phyloP scores from a whole-genome alignment of 768 basidiomycete genomes.

The Russula virescens region DNA sequence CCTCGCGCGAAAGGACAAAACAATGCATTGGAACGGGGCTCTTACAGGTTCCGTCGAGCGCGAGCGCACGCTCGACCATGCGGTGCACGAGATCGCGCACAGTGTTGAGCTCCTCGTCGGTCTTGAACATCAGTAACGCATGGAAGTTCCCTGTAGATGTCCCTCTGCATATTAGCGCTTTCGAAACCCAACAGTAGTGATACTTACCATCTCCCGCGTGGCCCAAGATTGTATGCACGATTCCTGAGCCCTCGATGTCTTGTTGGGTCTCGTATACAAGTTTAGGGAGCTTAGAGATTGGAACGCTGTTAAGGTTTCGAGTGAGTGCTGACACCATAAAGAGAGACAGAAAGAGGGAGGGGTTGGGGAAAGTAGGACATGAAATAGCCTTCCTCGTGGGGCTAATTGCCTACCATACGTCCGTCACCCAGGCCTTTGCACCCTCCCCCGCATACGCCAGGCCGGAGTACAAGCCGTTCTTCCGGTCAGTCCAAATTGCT shows the following conservation, averaged over 20 bases:
- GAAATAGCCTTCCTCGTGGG: too few relatives aligned
- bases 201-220: slow-evolving; percentile 69
- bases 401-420: slow-evolving; percentile 54
- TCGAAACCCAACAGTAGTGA: neutral
- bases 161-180: neutral
- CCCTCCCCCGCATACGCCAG: slow-evolving; percentile 50
- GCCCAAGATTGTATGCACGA: slow-evolving; percentile 63
- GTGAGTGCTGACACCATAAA: neutral
- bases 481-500: slow-evolving; percentile 69
- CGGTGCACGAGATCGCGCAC: slow-evolving; percentile 41
- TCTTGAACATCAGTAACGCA: slow-evolving; percentile 34
- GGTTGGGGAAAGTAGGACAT: too few relatives aligned
- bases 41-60: slow-evolving; percentile 66
- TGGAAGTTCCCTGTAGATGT: slow-evolving; percentile 40
- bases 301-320: slow-evolving; percentile 38
- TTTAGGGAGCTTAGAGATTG: slow-evolving; percentile 58
- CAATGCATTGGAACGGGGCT: slow-evolving; percentile 10
- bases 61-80: slow-evolving; percentile 64
- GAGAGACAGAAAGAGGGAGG: too few relatives aligned
- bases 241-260: slow-evolving; percentile 51
- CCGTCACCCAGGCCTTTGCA: slow-evolving; percentile 59
- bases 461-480: slow-evolving; percentile 55
- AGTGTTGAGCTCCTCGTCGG: slow-evolving; percentile 33
- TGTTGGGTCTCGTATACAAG: slow-evolving; percentile 65
- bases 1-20: neutral